These are phyloP conservation scores for Diplodia intermedia DNA, from an alignment of 2,329 filamentous ascomycete genomes.

Conservation along the genomic window DNA sequence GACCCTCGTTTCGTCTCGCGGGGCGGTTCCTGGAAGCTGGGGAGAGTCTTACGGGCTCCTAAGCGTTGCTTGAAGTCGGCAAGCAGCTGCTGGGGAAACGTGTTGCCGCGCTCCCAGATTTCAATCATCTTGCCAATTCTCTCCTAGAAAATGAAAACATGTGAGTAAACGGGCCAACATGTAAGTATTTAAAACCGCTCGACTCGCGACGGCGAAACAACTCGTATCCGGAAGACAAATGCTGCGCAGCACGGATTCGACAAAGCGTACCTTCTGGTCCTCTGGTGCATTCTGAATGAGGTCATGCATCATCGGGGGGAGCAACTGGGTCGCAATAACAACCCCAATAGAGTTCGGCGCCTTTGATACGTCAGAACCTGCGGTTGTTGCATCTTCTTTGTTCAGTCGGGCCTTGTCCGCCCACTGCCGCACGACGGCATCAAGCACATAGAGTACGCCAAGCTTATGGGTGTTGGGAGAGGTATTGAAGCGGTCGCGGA, in stretches of 20 bases:
- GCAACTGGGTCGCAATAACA: slow-evolving; percentile 91
- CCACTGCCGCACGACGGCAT: slow-evolving; percentile 99
- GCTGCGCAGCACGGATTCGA: slow-evolving; percentile 54
- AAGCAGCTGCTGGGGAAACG: slow-evolving; percentile 83
- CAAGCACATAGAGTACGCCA: slow-evolving; percentile 99
- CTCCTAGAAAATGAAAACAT: slow-evolving; percentile 62
- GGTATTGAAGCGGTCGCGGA: slow-evolving; percentile 97
- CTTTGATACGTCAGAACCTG: slow-evolving; percentile 61
- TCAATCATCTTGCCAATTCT: slow-evolving; percentile 95
- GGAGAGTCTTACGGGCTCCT: slow-evolving; percentile 26
- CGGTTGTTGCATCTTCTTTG: slow-evolving; percentile 78
- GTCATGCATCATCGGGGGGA: slow-evolving; percentile 94
- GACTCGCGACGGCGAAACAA: not conserved
- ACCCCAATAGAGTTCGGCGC: slow-evolving; percentile 30
- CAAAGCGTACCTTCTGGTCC: slow-evolving; percentile 84
- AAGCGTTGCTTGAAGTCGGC: slow-evolving; percentile 73
- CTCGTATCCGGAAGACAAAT: not conserved
- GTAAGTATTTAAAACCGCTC: not conserved
- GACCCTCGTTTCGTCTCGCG: slow-evolving; percentile 28
- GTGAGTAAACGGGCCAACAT: slow-evolving; percentile 17
- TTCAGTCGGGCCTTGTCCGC: slow-evolving; percentile 90
- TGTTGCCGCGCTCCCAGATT: slow-evolving; percentile 96
- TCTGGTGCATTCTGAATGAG: slow-evolving; percentile 86
- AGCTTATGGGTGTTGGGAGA: slow-evolving; percentile 94
- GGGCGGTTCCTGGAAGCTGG: not conserved